Evolutionary conservation across 257 asterid species (phyloP), one percentile per base, ranked within the genome.

Genomic region (Catharanthus roseus): DNA sequence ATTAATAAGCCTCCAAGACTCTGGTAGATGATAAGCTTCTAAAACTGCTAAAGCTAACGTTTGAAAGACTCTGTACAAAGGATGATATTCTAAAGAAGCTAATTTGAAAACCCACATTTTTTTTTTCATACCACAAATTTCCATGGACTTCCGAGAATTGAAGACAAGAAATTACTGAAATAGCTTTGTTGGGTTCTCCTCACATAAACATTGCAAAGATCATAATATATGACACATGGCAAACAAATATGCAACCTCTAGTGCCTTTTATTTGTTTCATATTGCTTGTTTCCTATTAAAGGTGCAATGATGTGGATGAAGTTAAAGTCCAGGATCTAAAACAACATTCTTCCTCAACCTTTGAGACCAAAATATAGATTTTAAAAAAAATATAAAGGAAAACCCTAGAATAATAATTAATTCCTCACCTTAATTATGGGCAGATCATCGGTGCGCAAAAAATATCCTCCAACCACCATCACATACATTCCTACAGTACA

Each of bases 391-490:
- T 10, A 45, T 38, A 6, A 51, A n/a, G 58, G 11, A 51, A 51
- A 51, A 21, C 6, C 29, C 29, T 26, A 28, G 63, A 56, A 26
- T 28, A 56, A 26, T 28, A 26, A 10, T 28, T 56, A 26, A 28
- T 56, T 56, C 21, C 63, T 56, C 47, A 90, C 98, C 98, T 81
- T 93, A 78, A 93, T 75, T 38, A 75, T 19, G 7, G 96, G 86
- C 36, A 80, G 77, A 65, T 82, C 87, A 69, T 69, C 87, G 28
- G 78, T 66, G 53, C 81, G 82, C 16, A 72, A 76, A 41, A 12
- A 42, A 78, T 83, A 85, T 19, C 70, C 87, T 78, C 99, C 99
- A 71, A 93, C 96, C 77, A 91, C 97, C 99, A 93, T 91, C 64
- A 91, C 78, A 50, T 93, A 89, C 88, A 80, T 88, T 44, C 99